Conservation (phyloP, 1,284 basidiomycete species). For the Sporisorium exsertum region DNA sequence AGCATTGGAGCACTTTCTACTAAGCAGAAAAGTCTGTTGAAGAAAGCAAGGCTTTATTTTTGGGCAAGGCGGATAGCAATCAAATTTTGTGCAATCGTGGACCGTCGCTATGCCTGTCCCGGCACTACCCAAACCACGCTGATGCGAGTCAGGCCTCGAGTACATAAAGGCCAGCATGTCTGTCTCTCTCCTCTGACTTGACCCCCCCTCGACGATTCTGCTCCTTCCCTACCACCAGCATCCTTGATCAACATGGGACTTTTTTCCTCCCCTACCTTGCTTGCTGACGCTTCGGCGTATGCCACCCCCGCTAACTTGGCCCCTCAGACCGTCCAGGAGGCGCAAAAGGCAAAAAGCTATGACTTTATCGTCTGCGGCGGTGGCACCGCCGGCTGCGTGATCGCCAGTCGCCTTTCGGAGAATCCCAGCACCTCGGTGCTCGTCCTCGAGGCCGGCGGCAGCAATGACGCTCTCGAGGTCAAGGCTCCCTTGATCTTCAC, state of each 20-base stretch:
- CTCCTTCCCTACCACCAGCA: neutral
- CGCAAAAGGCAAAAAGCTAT: constrained; percentile 45
- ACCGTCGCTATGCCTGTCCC: too few relatives aligned
- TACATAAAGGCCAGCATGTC: neutral
- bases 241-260: constrained; percentile 40
- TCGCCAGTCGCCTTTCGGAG: constrained; percentile 56
- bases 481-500: constrained; percentile 53
- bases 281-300: constrained; percentile 34
- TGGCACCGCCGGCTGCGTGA: constrained; percentile 59
- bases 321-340: constrained; percentile 35
- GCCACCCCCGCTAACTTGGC: constrained; percentile 43
- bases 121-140: too few relatives aligned
- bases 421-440: constrained; percentile 53
- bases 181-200: neutral
- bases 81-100: too few relatives aligned
- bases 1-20: too few relatives aligned
- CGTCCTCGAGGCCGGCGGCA: constrained; percentile 57
- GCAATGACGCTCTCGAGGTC: constrained; percentile 51
- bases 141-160: neutral
- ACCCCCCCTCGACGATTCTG: neutral
- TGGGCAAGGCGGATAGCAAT: too few relatives aligned
- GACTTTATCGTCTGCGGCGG: constrained; percentile 58
- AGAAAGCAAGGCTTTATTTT: too few relatives aligned
- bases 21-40: too few relatives aligned
- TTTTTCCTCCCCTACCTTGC: constrained; percentile 34